phyloP scores from a whole-genome alignment of 257 asterid genomes.

The Apocynum venetum region DNA sequence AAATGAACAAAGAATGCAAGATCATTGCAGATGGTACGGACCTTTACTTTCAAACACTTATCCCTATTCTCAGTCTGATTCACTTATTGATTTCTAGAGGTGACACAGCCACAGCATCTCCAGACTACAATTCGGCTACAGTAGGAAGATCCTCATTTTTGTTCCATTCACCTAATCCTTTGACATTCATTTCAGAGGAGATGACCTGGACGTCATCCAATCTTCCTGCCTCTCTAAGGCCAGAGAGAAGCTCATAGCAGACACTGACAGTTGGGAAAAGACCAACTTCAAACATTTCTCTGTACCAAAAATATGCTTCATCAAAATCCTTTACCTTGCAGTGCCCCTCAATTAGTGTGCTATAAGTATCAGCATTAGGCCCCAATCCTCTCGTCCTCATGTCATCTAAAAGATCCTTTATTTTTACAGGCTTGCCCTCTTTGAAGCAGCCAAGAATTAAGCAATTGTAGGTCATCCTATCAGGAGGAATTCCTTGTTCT shows the following conservation, averaged over 20 bases:
- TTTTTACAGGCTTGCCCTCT: conserved; percentile 41
- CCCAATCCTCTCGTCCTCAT: conserved; percentile 47
- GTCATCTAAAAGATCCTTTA: conserved; percentile 42
- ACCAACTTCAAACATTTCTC: conserved; percentile 49
- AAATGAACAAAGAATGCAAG: not conserved
- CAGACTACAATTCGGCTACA: conserved; percentile 6
- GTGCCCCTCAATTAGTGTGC: conserved; percentile 51
- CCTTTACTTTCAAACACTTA: not conserved
- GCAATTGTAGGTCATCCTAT: conserved; percentile 62
- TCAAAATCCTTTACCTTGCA: conserved; percentile 51
- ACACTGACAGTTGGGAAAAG: conserved; percentile 40
- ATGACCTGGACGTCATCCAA: conserved; percentile 43
- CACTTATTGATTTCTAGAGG: not conserved
- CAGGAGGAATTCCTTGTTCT: conserved; percentile 40
- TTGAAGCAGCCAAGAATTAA: conserved; percentile 54
- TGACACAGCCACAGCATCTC: not conserved
- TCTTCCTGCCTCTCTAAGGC: conserved; percentile 52
- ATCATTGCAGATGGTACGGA: not conserved
- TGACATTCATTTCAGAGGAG: conserved; percentile 57
- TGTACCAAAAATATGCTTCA: conserved; percentile 62
- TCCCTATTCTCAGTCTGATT: not conserved
- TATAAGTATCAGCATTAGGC: conserved; percentile 51
- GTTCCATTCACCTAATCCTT: conserved; percentile 42
- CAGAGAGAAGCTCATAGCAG: conserved; percentile 46
- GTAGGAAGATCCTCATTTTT: conserved; percentile 8